Evolutionary conservation across 2,329 filamentous ascomycete species (phyloP), one percentile per base, ranked within the genome.

Genomic region (Fusarium redolens): DNA sequence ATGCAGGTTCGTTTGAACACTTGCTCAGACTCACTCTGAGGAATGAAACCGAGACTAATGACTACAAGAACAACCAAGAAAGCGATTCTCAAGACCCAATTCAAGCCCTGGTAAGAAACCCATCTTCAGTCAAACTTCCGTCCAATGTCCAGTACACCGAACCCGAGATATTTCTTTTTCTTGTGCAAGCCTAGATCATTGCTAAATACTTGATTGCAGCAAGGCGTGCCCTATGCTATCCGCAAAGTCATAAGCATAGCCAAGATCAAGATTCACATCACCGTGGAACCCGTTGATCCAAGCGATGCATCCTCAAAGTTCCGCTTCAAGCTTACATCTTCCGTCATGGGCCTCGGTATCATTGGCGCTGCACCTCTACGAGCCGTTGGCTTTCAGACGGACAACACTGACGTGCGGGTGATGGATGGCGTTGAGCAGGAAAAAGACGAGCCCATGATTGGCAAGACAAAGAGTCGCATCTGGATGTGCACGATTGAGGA

Each of bases 81-180:
- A 54, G 50, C 7, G 50, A 40, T 40, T 54, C 50, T 28, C 50
- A 54, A 40, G 50, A 28, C 33, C 33, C 33, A 17, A 54, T 54
- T 1, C 50, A 54, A 54, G 50, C 50, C 9, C 7, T 54, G 22
- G 50, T 54, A 52, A 51, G 47, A 33, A 18, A 1, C 20, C 0
- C n/a, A 33, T 6, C 12, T 4, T 17, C 18, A n/a, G 3, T 12
- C 20, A 2, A 17, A 5, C 17, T 10, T 12, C 20, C n/a, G 4
- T 18, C 28, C 28, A 15, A n/a, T 30, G 6, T 22, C 25, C n/a
- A 9, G 0, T 2, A 33, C 10, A 6, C 30, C 13, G 22, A 12
- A 17, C 4, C 3, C 0, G 10, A 7, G 4, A 7, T 4, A 25
- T 25, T 25, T 25, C 25, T 25, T 25, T 25, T 2, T 25, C 25